A percentile compares a stretch with the other conserved stretches of the same genome.
Evolutionary conservation across 208 protist genomes (phyloP).

Genomic region (Sergeia podlipaevii): DNA sequence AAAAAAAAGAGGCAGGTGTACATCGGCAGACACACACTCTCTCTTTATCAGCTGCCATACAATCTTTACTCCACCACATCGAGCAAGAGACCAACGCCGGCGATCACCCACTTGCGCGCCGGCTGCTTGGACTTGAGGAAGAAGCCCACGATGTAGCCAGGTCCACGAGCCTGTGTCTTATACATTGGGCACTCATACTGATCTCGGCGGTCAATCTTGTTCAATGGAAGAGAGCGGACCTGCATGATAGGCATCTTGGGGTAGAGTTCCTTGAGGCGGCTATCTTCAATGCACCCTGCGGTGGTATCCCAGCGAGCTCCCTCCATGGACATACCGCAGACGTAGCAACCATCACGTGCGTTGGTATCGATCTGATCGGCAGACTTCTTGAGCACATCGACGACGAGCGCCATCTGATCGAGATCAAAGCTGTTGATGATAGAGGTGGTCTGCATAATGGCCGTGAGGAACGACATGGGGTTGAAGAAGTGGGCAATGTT

Average conservation of each 20-base stretch:
- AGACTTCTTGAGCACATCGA: constrained; percentile 96
- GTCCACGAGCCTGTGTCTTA: constrained; percentile 94
- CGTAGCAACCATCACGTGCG: constrained; percentile 97
- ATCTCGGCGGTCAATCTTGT: constrained; percentile 91
- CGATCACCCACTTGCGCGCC: constrained; percentile 96
- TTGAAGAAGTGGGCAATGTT: constrained; percentile 98
- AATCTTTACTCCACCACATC: constrained; percentile 92
- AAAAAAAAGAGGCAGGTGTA: constrained; percentile 19
- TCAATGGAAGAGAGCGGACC: constrained; percentile 87
- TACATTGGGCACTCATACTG: constrained; percentile 98
- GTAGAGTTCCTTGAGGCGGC: constrained; percentile 93
- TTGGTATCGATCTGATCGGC: constrained; percentile 92
- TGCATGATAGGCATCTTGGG: constrained; percentile 95
- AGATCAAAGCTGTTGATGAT: constrained; percentile 97
- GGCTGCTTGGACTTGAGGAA: constrained; percentile 95
- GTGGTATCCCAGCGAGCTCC: constrained; percentile 96
- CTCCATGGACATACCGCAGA: constrained; percentile 96
- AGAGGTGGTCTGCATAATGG: constrained; percentile 98
- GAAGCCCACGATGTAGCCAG: constrained; percentile 95
- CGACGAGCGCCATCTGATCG: constrained; percentile 94
- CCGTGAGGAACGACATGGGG: constrained; percentile 98
- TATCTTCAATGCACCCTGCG: constrained; percentile 89
- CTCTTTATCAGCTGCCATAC: neutral
- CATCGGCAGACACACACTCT: constrained; percentile 2
- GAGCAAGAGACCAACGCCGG: constrained; percentile 95